Percentiles rank a stretch among this genome's conserved stretches.
phyloP scores from a whole-genome alignment of 331 rosid species.

The Rosa hybrid region DNA sequence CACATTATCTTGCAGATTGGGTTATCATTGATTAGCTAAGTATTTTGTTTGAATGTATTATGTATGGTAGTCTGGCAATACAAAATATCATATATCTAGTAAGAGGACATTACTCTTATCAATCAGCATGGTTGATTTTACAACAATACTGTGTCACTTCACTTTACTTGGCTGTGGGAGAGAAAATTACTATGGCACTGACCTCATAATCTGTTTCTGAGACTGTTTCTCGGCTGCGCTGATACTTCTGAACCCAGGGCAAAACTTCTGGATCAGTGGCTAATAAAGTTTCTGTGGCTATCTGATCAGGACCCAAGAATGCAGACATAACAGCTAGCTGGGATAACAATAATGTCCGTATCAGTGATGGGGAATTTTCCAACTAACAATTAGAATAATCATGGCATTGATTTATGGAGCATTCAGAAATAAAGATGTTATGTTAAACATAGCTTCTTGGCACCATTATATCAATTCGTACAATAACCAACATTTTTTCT shows the following conservation, averaged over 20 bases:
- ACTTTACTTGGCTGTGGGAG: neutral
- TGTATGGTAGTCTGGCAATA: too few species aligned
- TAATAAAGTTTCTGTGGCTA: conserved; percentile 69
- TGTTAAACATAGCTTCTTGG: neutral
- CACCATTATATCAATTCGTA: neutral
- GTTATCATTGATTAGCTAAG: neutral
- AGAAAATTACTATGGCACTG: neutral
- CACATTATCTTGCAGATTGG: neutral
- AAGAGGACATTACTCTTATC: too few species aligned
- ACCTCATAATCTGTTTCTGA: conserved; percentile 84
- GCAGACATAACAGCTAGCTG: conserved; percentile 94
- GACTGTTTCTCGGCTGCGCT: conserved; percentile 33
- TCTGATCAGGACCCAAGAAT: conserved; percentile 74
- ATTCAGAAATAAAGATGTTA: too few species aligned
- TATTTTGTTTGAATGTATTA: neutral
- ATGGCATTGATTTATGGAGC: too few species aligned
- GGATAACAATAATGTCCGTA: conserved; percentile 12
- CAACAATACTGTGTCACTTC: neutral
- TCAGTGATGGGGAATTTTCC: neutral
- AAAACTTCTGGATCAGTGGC: conserved; percentile 77
- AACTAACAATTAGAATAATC: too few species aligned
- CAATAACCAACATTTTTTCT: neutral
- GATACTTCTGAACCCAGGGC: conserved; percentile 93
- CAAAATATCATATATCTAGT: too few species aligned
- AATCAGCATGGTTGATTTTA: neutral